Conservation (phyloP, 345 rosid species). For the Eucalyptus brandiana region DNA sequence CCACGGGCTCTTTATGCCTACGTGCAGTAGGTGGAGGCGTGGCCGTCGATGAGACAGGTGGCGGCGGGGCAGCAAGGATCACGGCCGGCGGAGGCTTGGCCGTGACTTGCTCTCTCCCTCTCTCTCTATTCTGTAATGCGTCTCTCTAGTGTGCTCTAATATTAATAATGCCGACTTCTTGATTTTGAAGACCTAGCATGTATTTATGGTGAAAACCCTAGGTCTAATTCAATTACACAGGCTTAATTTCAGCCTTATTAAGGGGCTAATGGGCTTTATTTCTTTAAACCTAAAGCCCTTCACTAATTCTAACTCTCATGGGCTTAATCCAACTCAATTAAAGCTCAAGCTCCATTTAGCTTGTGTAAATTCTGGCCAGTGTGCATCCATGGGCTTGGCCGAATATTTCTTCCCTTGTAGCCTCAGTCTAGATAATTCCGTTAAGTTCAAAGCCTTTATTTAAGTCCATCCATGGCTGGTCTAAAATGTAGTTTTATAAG, state of each 20-base stretch:
- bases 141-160: too few species aligned
- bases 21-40: too few species aligned
- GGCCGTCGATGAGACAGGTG: too few species aligned
- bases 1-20: too few species aligned
- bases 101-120: too few species aligned
- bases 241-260: not conserved
- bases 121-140: too few species aligned
- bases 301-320: not conserved
- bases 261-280: not conserved
- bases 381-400: not conserved
- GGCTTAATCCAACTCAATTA: not conserved
- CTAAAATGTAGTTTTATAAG: not conserved
- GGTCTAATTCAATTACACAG: not conserved
- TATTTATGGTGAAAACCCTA: not conserved
- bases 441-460: not conserved
- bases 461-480: not conserved
- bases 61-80: too few species aligned
- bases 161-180: too few species aligned
- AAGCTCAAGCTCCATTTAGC: not conserved
- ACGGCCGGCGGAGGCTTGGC: too few species aligned
- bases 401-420: not conserved
- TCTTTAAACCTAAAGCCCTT: not conserved
- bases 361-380: not conserved
- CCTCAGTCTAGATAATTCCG: not conserved
- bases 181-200: not conserved